Conservation (phyloP, 1,284 basidiomycete species). For the Austropuccinia psidii region DNA sequence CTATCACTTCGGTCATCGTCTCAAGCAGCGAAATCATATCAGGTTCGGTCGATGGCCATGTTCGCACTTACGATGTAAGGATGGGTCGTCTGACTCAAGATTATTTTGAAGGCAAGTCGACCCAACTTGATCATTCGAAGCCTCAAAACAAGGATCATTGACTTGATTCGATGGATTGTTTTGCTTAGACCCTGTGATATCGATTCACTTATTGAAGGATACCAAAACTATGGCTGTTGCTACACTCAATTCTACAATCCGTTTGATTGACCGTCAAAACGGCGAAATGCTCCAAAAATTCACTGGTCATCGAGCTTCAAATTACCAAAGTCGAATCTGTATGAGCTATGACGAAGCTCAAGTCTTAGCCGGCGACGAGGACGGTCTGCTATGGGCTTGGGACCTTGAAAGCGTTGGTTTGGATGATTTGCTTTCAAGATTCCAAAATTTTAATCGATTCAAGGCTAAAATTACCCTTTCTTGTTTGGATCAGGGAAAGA, state of each 20-base stretch:
- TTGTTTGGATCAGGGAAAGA: constrained; percentile 55
- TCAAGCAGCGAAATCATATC: constrained; percentile 63
- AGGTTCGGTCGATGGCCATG: constrained; percentile 80
- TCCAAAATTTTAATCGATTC: neutral
- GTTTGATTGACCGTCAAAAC: constrained; percentile 73
- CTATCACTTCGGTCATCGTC: constrained; percentile 69
- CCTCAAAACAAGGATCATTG: neutral
- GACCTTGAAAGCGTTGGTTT: constrained; percentile 72
- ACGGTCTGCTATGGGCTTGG: constrained; percentile 82
- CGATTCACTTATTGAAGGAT: constrained; percentile 66
- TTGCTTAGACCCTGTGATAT: constrained; percentile 68
- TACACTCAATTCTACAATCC: constrained; percentile 71
- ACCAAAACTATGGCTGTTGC: constrained; percentile 68
- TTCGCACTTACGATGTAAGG: constrained; percentile 86
- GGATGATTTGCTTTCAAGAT: neutral
- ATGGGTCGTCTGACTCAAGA: constrained; percentile 81
- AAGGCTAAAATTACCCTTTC: neutral
- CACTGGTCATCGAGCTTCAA: constrained; percentile 62
- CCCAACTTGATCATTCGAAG: neutral
- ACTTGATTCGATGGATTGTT: neutral
- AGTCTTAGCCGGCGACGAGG: constrained; percentile 80
- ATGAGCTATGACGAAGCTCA: constrained; percentile 71
- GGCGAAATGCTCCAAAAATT: constrained; percentile 82
- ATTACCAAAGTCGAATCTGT: constrained; percentile 71
- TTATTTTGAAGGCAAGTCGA: constrained; percentile 65